phyloP scores from a whole-genome alignment of 176 grass and related monocot genomes.

The Canna indica region DNA sequence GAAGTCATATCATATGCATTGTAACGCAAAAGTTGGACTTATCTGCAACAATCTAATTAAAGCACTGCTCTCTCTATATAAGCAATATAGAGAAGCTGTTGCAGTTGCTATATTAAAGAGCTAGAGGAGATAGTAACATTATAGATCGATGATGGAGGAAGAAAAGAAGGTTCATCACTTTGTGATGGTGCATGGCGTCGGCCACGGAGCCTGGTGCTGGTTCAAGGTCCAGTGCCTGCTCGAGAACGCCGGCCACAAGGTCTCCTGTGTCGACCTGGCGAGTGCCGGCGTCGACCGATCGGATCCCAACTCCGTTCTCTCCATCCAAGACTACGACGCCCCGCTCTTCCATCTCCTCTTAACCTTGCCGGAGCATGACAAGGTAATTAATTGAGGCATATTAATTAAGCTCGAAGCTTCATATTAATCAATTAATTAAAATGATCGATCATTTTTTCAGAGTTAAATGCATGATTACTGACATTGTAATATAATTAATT shows the following conservation, averaged over 20 bases:
- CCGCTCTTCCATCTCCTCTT: slow-evolving; percentile 36
- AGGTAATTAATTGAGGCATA: too few species aligned
- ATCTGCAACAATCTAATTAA: too few species aligned
- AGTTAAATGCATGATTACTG: background rate
- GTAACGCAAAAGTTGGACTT: too few species aligned
- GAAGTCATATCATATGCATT: too few species aligned
- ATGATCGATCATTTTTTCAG: background rate
- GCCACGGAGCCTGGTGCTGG: slow-evolving; percentile 54
- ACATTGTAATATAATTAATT: background rate
- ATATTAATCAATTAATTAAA: too few species aligned
- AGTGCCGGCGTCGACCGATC: slow-evolving; percentile 29
- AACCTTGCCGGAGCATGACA: slow-evolving; percentile 18
- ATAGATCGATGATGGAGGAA: too few species aligned
- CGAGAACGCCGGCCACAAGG: slow-evolving; percentile 20
- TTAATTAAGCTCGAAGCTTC: too few species aligned
- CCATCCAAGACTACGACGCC: slow-evolving; percentile 40
- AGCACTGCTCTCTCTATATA: too few species aligned
- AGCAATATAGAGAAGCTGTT: too few species aligned
- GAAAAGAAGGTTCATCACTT: slow-evolving; percentile 18
- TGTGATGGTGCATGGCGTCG: slow-evolving; percentile 41
- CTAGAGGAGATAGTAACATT: too few species aligned
- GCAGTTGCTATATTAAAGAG: too few species aligned
- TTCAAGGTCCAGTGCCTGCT: slow-evolving; percentile 31
- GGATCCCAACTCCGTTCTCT: slow-evolving; percentile 17
- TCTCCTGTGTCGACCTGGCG: slow-evolving; percentile 37